These are phyloP conservation scores for Clarireedia paspali DNA, from an alignment of 2,329 filamentous ascomycete species.

Conservation along the genomic window DNA sequence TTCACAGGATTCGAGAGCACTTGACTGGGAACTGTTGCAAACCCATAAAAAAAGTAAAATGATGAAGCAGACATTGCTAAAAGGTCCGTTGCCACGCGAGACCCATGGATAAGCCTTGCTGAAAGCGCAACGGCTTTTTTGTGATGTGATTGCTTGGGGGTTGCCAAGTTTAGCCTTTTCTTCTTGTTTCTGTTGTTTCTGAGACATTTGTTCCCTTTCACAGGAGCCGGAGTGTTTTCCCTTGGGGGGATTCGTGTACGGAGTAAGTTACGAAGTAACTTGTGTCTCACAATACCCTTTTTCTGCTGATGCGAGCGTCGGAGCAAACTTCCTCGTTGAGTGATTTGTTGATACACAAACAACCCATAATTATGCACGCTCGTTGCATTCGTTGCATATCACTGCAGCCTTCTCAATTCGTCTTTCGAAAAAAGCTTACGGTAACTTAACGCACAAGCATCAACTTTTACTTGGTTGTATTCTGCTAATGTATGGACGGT, in stretches of 20 bases:
- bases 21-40: not conserved
- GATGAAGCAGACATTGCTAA: not conserved
- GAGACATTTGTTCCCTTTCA: not conserved
- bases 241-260: not conserved
- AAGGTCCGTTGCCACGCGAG: constrained; percentile 4
- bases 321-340: constrained; percentile 5
- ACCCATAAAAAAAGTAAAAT: not conserved
- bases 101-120: constrained; percentile 9
- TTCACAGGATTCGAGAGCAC: not conserved
- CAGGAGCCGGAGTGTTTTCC: not conserved
- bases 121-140: constrained; percentile 7
- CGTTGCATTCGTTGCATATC: constrained; percentile 1
- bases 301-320: not conserved
- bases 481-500: not conserved
- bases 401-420: not conserved
- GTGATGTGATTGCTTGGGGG: not conserved
- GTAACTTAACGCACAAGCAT: constrained; percentile 1
- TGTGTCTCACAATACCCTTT: not conserved
- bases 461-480: not conserved
- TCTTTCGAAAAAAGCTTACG: not conserved
- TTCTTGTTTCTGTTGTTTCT: not conserved
- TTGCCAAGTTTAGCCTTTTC: not conserved
- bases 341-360: not conserved
- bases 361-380: constrained; percentile 2
- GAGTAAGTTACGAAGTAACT: no score